These are phyloP conservation scores for Candida wancherniae DNA, from an alignment of 805 yeast genomes.

Conservation along the genomic window DNA sequence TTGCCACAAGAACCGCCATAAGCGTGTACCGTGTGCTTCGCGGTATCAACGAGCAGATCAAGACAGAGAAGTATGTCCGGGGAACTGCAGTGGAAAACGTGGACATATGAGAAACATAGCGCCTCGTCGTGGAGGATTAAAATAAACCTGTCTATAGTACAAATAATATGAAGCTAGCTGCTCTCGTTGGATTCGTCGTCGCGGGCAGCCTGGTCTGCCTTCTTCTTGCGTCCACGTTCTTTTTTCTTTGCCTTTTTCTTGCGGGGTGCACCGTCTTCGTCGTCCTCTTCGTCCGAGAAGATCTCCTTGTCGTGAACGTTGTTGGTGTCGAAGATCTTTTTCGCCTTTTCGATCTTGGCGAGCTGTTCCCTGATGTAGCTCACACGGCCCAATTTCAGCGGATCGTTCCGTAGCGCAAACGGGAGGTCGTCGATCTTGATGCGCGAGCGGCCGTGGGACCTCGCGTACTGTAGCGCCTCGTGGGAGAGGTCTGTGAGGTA, in stretches of 20 bases:
- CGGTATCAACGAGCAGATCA: conserved; percentile 42
- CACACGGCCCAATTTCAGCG: conserved; percentile 37
- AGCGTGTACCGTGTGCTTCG: conserved; percentile 4
- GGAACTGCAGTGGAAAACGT: conserved; percentile 52
- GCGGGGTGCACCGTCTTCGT: conserved; percentile 13
- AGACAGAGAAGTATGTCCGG: conserved; percentile 51
- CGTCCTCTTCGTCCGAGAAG: conserved; percentile 16
- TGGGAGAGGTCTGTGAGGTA: conserved; percentile 33
- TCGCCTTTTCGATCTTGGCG: conserved; percentile 33
- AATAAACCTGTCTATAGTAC: conserved; percentile 1
- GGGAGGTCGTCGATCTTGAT: conserved; percentile 41
- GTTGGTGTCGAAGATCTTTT: conserved; percentile 37
- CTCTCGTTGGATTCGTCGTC: conserved; percentile 16
- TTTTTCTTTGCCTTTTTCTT: conserved; percentile 10
- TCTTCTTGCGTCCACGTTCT: conserved; percentile 8
- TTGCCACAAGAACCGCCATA: conserved; percentile 1
- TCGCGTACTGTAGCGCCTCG: conserved; percentile 29
- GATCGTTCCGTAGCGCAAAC: conserved; percentile 38
- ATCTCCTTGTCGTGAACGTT: conserved; percentile 15
- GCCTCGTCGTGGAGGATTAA: too few species aligned
- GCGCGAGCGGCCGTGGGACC: conserved; percentile 34
- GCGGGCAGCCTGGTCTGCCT: conserved; percentile 6
- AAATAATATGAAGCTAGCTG: conserved; percentile 2
- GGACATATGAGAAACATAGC: conserved; percentile 12
- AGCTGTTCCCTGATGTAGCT: conserved; percentile 38